Conservation (phyloP, 768 basidiomycete species). For the Boletus tylopilopsis region DNA sequence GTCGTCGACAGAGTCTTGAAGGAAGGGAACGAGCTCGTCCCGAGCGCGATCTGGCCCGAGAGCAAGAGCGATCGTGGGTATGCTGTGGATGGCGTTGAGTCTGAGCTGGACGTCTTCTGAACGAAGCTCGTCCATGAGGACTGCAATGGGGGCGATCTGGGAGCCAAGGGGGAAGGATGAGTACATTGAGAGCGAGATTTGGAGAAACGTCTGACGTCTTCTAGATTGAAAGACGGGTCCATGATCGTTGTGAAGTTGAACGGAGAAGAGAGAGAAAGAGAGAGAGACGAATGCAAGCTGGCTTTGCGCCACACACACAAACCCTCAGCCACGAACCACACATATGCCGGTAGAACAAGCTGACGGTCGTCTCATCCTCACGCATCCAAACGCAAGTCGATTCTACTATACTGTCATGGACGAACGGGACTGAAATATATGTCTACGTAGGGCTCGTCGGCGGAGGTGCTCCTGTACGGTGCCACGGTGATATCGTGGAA, state of each 20-base stretch:
- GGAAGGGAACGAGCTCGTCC: conserved; percentile 93
- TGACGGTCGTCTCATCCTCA: conserved; percentile 44
- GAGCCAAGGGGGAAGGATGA: conserved; percentile 11
- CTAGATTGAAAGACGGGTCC: conserved; percentile 62
- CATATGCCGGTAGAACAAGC: conserved; percentile 56
- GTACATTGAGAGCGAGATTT: not conserved
- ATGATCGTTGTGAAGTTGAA: conserved; percentile 38
- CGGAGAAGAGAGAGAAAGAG: not conserved
- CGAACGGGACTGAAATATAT: not conserved
- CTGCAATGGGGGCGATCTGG: conserved; percentile 92
- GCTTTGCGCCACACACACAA: conserved; percentile 24
- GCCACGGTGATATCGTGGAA: conserved; percentile 90
- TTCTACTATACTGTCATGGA: not conserved
- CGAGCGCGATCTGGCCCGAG: conserved; percentile 93
- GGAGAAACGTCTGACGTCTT: conserved; percentile 53
- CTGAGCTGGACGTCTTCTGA: conserved; percentile 97
- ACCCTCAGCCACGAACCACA: conserved; percentile 6
- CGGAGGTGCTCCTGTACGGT: conserved; percentile 70
- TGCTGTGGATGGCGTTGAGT: conserved; percentile 93
- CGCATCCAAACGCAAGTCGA: conserved; percentile 55
- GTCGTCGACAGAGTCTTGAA: conserved; percentile 98
- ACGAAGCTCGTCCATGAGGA: conserved; percentile 96
- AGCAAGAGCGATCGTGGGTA: conserved; percentile 97
- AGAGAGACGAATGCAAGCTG: not conserved
- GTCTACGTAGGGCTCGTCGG: conserved; percentile 56